Evolutionary conservation across 768 basidiomycete species (phyloP), one percentile per base, ranked within the genome.

Genomic region (Lactarius psammicola): DNA sequence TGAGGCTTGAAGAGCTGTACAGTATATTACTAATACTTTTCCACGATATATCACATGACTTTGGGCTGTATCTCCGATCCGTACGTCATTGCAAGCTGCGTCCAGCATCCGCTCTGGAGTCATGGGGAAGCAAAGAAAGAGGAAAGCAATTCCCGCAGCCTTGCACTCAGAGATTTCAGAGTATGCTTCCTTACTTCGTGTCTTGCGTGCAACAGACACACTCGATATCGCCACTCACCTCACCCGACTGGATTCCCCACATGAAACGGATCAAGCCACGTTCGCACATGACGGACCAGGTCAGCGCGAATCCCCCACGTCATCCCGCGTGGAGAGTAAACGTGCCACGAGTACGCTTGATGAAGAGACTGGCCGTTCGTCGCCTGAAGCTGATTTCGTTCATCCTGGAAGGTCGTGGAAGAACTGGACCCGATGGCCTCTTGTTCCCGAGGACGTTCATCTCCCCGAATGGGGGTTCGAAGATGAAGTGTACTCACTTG

Each of bases 351-450:
- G 53, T n/a, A 26, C 38, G 66, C 67, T 38, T 67, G n/a, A 30
- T 42, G 61, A 59, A 57, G 40, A 30, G 9, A 36, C 44, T 51
- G 26, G 36, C 40, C 60, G 49, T 8, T 18, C 56, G 3, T 62
- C 61, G 23, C 26, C 65, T 54, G n/a, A 23, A 33, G 38, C 3
- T 36, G 38, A 36, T 49, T 55, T 62, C 30, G 30, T 26, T 33
- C 63, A 40, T 46, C 59, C 40, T 66, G 38, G 13, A 40, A 68
- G 56, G 56, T 54, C 66, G 74, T 74, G 72, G 72, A 84, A 88
- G 70, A 78, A 77, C 0, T 92, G 89, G 89, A 90, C 90, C 0
- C 79, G 85, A 8, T 93, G 91, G 91, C 91, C 91, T 1, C 81
- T 92, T 59, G 80, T 85, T 20, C 70, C 79, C 3, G 77, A 79